Evolutionary conservation across 1,284 basidiomycete species (phyloP), one percentile per base, ranked within the genome.

Genomic region (Porogramme epimiltina): DNA sequence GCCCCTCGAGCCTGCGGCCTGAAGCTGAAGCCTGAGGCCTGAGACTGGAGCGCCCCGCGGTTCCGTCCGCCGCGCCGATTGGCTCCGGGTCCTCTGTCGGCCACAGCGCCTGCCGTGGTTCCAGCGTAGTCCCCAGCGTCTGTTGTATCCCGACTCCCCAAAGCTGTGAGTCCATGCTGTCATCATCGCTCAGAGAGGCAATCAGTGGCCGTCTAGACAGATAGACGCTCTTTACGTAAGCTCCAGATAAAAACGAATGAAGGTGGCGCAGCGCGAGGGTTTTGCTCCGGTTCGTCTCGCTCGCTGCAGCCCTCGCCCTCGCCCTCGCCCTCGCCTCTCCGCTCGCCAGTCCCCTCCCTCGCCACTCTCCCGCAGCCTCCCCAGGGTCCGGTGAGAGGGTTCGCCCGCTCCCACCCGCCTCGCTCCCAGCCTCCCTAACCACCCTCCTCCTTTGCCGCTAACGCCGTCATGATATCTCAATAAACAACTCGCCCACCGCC

Each of bases 391-490:
- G 64, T 62, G 66, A 59, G 66, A 64, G 68, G 67, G 62, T 62
- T 54, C 60, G 60, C 58, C 66, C 67, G 54, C 60, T 65, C 61
- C 54, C 65, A 51, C 62, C 61, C 61, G 57, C 63, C 28, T 13
- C 28, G 28, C 28, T 8, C 13, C 28, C 28, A 6, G 34, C n/a
- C 34, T 37, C 34, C n/a, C 28, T 8, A 8, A 37, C 34, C 34
- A 37, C 54, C 28, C 40, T 51, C 3, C 48, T 51, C 47, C 37
- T 56, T 54, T 42, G 59, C 47, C 46, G 34, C 53, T 53, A 54
- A 47, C 41, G 55, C 62, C 59, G 64, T 66, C 69, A 72, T 71
- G 64, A 67, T 67, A 67, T 70, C 70, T 58, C 66, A 60, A 66
- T 71, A 71, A 68, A 66, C 66, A 28, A 47, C 28, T 52, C 54